Base-by-base conservation (phyloP, 1,139 yeast genomes). In the Suhomyces choctaworum region DNA sequence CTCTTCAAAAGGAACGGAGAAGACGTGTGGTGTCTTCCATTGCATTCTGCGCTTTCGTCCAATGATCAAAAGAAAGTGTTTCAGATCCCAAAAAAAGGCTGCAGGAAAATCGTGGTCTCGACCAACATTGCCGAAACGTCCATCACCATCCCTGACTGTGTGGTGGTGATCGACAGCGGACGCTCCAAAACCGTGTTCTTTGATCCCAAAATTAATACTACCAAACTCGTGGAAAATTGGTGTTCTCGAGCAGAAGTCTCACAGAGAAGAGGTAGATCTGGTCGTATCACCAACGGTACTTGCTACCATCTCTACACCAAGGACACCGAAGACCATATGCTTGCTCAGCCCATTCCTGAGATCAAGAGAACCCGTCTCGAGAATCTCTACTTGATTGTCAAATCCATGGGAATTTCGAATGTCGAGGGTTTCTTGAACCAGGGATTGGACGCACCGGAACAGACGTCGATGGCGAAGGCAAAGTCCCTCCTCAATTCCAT, bases 261-360 rank as follows among this genome's bases (percentile, higher is more conserved):
- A 27, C 98, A 92, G 60, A 76, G 98, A 62, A 72, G 96, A 55
- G 98, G 98, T 56, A 86, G 98, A 69, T 94, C 97, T n/a, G 98
- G 98, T 45, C 92, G 98, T 75, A 89, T 90, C 11, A 76, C 82
- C 17, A 71, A 70, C 20, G 98, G 98, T 41, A 67, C 68, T 9
- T 89, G 97, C 45, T 92, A 80, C 61, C 90, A 86, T 52, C 58
- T 92, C 30, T 92, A 78, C 58, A 82, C 97, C 0, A 62, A 66
- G 36, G 76, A 75, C 2, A 74, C 85, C 0, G 81, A 79, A 47
- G 58, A 61, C 1, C 52, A 60, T 4, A 84, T 89, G 94, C 62
- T 73, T 8, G 64, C 71, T 1, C 82, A 83, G 45, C 96, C 96
- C 1, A 70, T 84, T 12, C 97, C 98, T 0, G 98, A 92, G 55